Evolutionary conservation across 345 rosid genomes (phyloP).

Genomic region (Eucalyptus tenuipes): DNA sequence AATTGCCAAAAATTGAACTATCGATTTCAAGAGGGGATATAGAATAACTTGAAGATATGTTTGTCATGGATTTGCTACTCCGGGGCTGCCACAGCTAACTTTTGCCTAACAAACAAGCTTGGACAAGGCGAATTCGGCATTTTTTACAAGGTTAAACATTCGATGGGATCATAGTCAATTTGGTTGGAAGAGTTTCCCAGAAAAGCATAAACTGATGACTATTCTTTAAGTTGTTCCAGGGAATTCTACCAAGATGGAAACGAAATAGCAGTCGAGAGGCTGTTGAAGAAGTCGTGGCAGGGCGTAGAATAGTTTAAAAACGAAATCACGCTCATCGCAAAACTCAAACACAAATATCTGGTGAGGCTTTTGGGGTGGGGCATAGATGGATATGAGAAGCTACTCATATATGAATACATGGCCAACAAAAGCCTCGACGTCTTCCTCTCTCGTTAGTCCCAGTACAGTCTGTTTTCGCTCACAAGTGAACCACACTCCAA

Average conservation of each 20-base stretch:
- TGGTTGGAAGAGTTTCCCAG: not conserved
- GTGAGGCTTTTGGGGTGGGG: no score
- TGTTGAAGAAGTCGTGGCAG: slow-evolving; percentile 6
- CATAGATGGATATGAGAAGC: no score
- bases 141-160: slow-evolving; percentile 1
- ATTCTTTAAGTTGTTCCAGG: not conserved
- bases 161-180: not conserved
- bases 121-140: slow-evolving; percentile 11
- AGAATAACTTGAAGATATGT: not conserved
- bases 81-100: slow-evolving; percentile 10
- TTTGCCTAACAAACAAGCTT: slow-evolving; percentile 4
- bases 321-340: no score
- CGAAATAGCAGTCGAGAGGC: slow-evolving; percentile 14
- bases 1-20: not conserved
- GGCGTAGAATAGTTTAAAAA: slow-evolving; percentile 5
- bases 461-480: no score
- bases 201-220: not conserved
- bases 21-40: not conserved
- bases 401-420: no score
- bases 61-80: not conserved
- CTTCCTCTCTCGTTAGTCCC: no score
- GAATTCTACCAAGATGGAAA: slow-evolving; percentile 9
- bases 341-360: no score
- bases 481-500: no score
- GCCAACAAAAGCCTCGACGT: no score